phyloP scores from a whole-genome alignment of 805 yeast species.

The Saccharomycopsis sp. region DNA sequence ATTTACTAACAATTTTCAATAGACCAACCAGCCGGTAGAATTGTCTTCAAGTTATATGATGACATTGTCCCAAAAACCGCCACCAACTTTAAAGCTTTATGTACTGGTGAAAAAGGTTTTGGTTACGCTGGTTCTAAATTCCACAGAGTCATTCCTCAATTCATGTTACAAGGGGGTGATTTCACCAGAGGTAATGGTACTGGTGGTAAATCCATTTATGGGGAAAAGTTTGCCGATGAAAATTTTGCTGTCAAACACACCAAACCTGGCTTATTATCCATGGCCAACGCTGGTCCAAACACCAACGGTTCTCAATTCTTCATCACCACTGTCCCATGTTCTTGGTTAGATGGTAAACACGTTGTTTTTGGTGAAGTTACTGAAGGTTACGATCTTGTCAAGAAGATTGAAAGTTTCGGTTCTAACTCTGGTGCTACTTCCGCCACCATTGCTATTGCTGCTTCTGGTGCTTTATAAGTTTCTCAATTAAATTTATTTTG shows the following conservation, averaged over 20 bases:
- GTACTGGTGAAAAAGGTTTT: conserved; percentile 94
- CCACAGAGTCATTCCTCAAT: conserved; percentile 97
- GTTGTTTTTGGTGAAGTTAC: conserved; percentile 93
- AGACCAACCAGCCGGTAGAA: conserved; percentile 66
- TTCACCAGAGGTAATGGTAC: conserved; percentile 91
- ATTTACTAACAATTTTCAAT: neutral
- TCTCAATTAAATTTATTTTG: too few relatives aligned
- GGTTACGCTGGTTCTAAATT: conserved; percentile 86
- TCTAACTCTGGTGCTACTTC: conserved; percentile 62
- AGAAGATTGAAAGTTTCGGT: conserved; percentile 66
- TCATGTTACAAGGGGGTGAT: conserved; percentile 98
- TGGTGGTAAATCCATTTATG: conserved; percentile 91
- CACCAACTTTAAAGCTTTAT: conserved; percentile 89
- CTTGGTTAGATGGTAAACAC: conserved; percentile 91
- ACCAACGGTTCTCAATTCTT: conserved; percentile 97
- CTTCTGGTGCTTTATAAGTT: conserved; percentile 48
- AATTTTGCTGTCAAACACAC: conserved; percentile 66
- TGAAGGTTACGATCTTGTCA: conserved; percentile 69
- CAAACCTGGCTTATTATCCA: conserved; percentile 75
- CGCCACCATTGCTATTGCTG: conserved; percentile 57
- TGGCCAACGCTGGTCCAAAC: conserved; percentile 98
- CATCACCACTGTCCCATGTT: conserved; percentile 79
- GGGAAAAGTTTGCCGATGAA: conserved; percentile 69
- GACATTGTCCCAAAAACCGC: conserved; percentile 93
- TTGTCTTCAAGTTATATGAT: conserved; percentile 80